Evolutionary conservation across 495 filamentous ascomycete genomes (phyloP).

Genomic region (Poronia punctata): DNA sequence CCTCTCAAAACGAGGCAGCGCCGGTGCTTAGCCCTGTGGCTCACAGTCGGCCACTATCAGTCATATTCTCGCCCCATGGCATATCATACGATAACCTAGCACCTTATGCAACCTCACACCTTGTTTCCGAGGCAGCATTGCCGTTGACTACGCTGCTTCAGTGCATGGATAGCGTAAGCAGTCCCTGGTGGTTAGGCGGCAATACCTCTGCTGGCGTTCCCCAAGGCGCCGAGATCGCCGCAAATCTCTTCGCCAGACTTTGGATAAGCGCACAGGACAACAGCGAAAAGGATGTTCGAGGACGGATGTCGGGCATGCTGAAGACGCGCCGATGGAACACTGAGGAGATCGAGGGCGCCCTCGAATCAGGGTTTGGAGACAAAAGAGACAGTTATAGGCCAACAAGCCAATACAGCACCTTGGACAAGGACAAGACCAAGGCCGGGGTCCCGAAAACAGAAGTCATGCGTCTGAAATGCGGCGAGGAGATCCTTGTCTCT

Average conservation of each 20-base stretch:
- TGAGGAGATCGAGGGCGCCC: slow-evolving; percentile 37
- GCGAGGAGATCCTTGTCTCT: slow-evolving; percentile 28
- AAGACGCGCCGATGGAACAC: slow-evolving; percentile 36
- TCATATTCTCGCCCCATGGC: slow-evolving; percentile 58
- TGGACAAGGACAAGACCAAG: slow-evolving; percentile 12
- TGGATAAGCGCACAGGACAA: slow-evolving; percentile 65
- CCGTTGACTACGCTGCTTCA: slow-evolving; percentile 59
- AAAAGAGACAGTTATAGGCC: neutral
- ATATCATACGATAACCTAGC: slow-evolving; percentile 38
- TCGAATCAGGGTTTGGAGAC: slow-evolving; percentile 4
- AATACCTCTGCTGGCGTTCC: slow-evolving; percentile 52
- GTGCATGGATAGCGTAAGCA: slow-evolving; percentile 51
- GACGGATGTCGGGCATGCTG: slow-evolving; percentile 43
- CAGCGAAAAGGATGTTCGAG: slow-evolving; percentile 52
- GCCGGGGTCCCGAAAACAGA: slow-evolving; percentile 19
- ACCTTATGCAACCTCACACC: slow-evolving; percentile 47
- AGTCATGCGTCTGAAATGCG: slow-evolving; percentile 23
- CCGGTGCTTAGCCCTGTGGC: slow-evolving; percentile 4
- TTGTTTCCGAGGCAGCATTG: slow-evolving; percentile 48
- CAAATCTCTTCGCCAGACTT: slow-evolving; percentile 41
- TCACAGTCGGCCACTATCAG: slow-evolving; percentile 33
- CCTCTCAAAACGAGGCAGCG: slow-evolving; percentile 6
- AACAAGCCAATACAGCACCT: slow-evolving; percentile 2
- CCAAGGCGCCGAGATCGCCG: slow-evolving; percentile 51
- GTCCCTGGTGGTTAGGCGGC: slow-evolving; percentile 61